phyloP scores from a whole-genome alignment of 2,329 filamentous ascomycete genomes.

The Paracorniculantispora psalliotae region DNA sequence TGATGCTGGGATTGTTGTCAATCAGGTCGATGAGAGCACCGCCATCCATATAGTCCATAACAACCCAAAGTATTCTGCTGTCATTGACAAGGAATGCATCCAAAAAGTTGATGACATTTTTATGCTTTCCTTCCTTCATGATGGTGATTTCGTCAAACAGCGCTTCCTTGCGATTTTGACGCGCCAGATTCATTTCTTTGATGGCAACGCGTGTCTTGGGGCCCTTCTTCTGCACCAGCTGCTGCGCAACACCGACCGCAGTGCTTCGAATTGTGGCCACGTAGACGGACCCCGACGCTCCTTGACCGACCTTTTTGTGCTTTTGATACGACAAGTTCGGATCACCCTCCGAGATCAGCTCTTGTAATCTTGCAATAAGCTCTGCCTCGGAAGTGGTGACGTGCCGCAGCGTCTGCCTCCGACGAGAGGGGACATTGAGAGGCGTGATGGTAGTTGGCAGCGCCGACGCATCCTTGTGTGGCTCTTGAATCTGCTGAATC shows the following conservation, averaged over 20 bases:
- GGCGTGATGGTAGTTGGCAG: constrained; percentile 1
- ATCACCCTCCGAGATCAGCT: constrained; percentile 92
- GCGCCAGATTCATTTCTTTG: constrained; percentile 98
- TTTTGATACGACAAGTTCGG: constrained; percentile 94
- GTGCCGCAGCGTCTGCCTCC: constrained; percentile 8
- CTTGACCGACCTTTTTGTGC: constrained; percentile 99
- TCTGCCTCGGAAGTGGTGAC: constrained; percentile 88
- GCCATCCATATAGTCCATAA: constrained; percentile 99
- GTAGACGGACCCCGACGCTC: constrained; percentile 97
- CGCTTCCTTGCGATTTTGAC: constrained; percentile 93
- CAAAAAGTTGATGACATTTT: constrained; percentile 98
- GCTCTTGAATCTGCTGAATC: not conserved
- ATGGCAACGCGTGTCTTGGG: constrained; percentile 88
- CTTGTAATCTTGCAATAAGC: constrained; percentile 91
- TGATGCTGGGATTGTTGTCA: constrained; percentile 91
- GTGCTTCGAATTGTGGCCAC: constrained; percentile 91
- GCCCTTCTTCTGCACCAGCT: constrained; percentile 74
- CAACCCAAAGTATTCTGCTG: constrained; percentile 94
- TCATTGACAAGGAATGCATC: constrained; percentile 96
- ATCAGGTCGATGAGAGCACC: constrained; percentile 97
- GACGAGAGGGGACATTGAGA: constrained; percentile 1
- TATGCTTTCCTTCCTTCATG: constrained; percentile 98
- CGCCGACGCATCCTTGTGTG: not conserved
- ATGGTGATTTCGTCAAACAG: constrained; percentile 99
- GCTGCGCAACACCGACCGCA: constrained; percentile 74